Percentiles rank a stretch among this genome's conserved stretches.
Evolutionary conservation across 768 basidiomycete species (phyloP).

Genomic region (Pulveroboletus frians): DNA sequence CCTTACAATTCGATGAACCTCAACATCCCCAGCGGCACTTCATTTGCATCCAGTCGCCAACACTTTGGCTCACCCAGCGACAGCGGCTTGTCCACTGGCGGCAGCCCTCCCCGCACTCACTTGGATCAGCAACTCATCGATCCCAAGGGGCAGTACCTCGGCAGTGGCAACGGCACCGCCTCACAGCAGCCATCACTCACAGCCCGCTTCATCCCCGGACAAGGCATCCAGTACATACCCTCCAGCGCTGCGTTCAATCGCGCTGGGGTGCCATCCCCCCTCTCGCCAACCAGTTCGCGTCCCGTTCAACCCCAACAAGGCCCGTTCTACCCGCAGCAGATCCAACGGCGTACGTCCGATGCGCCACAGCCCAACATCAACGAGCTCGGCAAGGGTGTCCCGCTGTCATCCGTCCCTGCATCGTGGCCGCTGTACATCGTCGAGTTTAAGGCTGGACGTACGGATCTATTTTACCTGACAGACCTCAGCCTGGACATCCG

Average conservation of each 20-base stretch:
- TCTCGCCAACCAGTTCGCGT: constrained; percentile 44
- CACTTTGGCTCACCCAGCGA: constrained; percentile 57
- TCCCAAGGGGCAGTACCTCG: constrained; percentile 35
- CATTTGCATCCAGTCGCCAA: constrained; percentile 40
- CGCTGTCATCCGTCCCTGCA: constrained; percentile 74
- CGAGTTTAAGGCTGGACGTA: constrained; percentile 95
- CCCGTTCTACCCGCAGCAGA: constrained; percentile 27
- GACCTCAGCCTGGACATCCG: constrained; percentile 62
- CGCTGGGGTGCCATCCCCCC: constrained; percentile 43
- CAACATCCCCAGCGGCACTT: constrained; percentile 46
- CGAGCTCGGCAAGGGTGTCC: constrained; percentile 85
- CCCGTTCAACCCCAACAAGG: constrained; percentile 28
- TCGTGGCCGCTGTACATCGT: constrained; percentile 93
- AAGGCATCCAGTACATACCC: constrained; percentile 57
- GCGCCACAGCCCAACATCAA: constrained; percentile 31
- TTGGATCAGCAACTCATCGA: constrained; percentile 46
- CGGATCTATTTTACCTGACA: constrained; percentile 89
- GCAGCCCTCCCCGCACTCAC: constrained; percentile 45
- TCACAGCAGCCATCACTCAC: constrained; percentile 37
- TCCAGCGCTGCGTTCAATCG: constrained; percentile 36
- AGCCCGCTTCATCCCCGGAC: constrained; percentile 60
- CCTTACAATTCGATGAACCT: constrained; percentile 63
- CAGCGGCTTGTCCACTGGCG: constrained; percentile 45
- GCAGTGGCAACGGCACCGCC: constrained; percentile 15
- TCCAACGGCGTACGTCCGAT: constrained; percentile 39